These are phyloP conservation scores for Phytopythium montanum DNA, from an alignment of 352 stramenopile genomes.

Conservation along the genomic window DNA sequence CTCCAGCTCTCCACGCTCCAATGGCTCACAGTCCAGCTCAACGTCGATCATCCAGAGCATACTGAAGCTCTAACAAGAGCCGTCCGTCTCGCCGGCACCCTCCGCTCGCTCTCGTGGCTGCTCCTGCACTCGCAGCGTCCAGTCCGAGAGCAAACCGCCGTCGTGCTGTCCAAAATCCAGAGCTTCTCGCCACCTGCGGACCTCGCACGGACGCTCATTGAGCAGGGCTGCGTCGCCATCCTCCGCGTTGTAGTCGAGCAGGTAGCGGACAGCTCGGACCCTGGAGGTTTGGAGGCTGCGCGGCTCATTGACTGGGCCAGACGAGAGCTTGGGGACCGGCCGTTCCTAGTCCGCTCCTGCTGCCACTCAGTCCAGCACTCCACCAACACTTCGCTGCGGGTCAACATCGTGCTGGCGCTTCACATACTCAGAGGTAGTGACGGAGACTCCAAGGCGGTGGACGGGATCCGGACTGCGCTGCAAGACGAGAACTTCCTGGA, in stretches of 20 bases:
- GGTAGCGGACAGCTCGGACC: conserved; percentile 10
- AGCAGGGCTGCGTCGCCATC: conserved; percentile 46
- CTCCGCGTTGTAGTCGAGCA: conserved; percentile 13
- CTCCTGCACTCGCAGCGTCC: conserved; percentile 15
- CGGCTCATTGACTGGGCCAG: background rate
- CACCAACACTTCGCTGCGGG: conserved; percentile 35
- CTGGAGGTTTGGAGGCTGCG: conserved; percentile 26
- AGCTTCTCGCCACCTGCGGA: conserved; percentile 24
- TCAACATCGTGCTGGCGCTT: conserved; percentile 39
- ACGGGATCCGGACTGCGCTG: conserved; percentile 16
- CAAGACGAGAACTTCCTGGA: conserved; percentile 17
- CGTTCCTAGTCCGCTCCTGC: conserved; percentile 20
- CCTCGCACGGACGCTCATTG: conserved; percentile 31
- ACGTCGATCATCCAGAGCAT: background rate
- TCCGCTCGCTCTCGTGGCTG: conserved; percentile 42
- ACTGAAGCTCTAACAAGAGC: conserved; percentile 11
- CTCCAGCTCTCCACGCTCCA: conserved; percentile 17
- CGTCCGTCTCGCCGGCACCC: conserved; percentile 29
- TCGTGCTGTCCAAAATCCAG: conserved; percentile 15
- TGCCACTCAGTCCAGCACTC: conserved; percentile 25
- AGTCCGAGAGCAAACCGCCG: conserved; percentile 17
- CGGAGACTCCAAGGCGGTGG: conserved; percentile 10
- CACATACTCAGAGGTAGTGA: conserved; percentile 18
- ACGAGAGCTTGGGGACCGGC: conserved; percentile 18
- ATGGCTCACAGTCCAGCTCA: conserved; percentile 18